Percentiles rank a stretch among this genome's conserved stretches.
Evolutionary conservation across 768 basidiomycete genomes (phyloP).

Genomic region (Tephrocybe sp.): DNA sequence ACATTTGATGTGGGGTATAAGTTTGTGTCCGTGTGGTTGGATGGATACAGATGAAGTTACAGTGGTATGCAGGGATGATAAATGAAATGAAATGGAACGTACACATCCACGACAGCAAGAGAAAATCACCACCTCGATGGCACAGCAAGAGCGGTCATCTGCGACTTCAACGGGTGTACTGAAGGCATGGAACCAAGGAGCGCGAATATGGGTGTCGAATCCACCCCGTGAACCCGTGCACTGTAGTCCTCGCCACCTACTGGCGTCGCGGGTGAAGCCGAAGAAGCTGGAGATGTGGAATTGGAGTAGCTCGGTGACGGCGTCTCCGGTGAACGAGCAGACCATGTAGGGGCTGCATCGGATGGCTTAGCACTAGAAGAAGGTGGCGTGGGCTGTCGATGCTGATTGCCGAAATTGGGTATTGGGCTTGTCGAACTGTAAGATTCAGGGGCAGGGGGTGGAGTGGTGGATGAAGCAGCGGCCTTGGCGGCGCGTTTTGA

Average conservation of each 20-base stretch:
- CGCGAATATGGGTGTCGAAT: slow-evolving; percentile 40
- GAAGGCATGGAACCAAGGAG: slow-evolving; percentile 30
- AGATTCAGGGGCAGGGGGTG: slow-evolving; percentile 37
- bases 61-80: slow-evolving; percentile 16
- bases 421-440: slow-evolving; percentile 46
- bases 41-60: slow-evolving; percentile 8
- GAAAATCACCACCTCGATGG: slow-evolving; percentile 57
- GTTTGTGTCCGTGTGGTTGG: slow-evolving; percentile 15
- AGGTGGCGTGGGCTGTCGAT: slow-evolving; percentile 27
- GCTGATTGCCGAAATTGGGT: slow-evolving; percentile 41
- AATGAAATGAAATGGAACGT: slow-evolving; percentile 20
- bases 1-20: slow-evolving; percentile 11
- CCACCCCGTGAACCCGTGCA: slow-evolving; percentile 46
- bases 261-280: slow-evolving; percentile 62
- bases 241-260: slow-evolving; percentile 49
- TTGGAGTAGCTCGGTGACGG: slow-evolving; percentile 53
- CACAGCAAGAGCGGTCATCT: slow-evolving; percentile 66
- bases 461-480: slow-evolving; percentile 36
- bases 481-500: slow-evolving; percentile 58
- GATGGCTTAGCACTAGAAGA: slow-evolving; percentile 28
- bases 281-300: slow-evolving; percentile 59
- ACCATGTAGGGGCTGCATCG: slow-evolving; percentile 21
- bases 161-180: slow-evolving; percentile 49
- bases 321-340: slow-evolving; percentile 48
- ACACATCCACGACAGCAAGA: slow-evolving; percentile 21